Evolutionary conservation across 2,329 filamentous ascomycete genomes (phyloP).

Genomic region (Aspergillus phoenicis): DNA sequence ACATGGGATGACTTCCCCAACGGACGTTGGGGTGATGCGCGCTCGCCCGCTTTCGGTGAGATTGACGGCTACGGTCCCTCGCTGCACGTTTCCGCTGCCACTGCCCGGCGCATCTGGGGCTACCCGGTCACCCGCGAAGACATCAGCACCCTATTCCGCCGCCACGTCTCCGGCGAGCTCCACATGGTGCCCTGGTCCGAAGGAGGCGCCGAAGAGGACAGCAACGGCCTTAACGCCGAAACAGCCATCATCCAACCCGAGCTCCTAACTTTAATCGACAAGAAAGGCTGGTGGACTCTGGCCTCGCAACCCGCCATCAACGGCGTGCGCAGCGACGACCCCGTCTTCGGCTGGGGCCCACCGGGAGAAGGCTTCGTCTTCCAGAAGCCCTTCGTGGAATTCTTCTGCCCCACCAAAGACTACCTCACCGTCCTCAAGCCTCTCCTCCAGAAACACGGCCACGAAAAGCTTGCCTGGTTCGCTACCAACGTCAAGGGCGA

Average conservation of each 20-base stretch:
- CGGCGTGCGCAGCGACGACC: constrained; percentile 73
- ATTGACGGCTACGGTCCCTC: constrained; percentile 99
- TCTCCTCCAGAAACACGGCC: constrained; percentile 61
- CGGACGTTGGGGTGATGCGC: constrained; percentile 89
- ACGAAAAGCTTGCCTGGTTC: constrained; percentile 80
- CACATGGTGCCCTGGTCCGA: constrained; percentile 91
- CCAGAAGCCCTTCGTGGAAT: constrained; percentile 97
- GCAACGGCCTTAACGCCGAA: constrained; percentile 63
- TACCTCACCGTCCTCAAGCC: constrained; percentile 66
- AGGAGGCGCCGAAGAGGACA: constrained; percentile 61
- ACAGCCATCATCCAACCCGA: constrained; percentile 77
- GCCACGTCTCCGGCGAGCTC: constrained; percentile 77
- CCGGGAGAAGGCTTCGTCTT: constrained; percentile 85
- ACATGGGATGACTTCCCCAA: constrained; percentile 99
- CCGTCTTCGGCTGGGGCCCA: constrained; percentile 91
- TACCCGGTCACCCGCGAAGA: constrained; percentile 70
- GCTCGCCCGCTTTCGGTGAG: constrained; percentile 91
- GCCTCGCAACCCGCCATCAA: constrained; percentile 95
- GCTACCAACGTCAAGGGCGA: constrained; percentile 78
- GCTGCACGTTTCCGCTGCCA: constrained; percentile 82
- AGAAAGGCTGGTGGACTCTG: constrained; percentile 90
- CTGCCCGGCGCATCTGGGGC: constrained; percentile 84
- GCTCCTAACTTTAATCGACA: constrained; percentile 73
- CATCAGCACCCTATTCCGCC: constrained; percentile 77
- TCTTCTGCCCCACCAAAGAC: constrained; percentile 77